Evolutionary conservation across 192 early-diverging fungal genomes (phyloP).

Genomic region (Coemansia sp.): DNA sequence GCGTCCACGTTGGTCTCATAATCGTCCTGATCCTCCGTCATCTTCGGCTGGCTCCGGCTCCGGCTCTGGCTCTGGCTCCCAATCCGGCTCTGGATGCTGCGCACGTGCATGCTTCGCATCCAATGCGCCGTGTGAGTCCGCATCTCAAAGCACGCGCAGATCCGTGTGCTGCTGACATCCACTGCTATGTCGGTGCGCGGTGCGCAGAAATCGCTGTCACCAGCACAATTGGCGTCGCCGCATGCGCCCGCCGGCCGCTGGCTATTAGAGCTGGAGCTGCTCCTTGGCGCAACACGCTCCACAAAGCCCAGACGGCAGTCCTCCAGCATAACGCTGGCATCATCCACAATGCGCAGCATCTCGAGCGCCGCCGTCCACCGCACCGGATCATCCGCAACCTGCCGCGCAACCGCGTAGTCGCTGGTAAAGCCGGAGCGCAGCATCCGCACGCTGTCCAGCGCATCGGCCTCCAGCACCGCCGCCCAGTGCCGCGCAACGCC

Average conservation of each 20-base stretch:
- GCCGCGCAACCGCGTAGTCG: conserved; percentile 18
- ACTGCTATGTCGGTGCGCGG: background rate
- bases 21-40: background rate
- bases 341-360: conserved; percentile 35
- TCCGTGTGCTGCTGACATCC: conserved; percentile 6
- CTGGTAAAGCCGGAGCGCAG: conserved; percentile 28
- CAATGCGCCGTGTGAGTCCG: conserved; percentile 26
- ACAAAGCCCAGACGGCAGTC: conserved; percentile 8
- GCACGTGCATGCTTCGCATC: conserved; percentile 23
- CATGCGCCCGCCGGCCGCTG: background rate
- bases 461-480: conserved; percentile 19
- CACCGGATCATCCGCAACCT: conserved; percentile 20
- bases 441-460: conserved; percentile 10
- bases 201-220: background rate
- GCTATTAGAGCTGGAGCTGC: background rate
- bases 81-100: background rate
- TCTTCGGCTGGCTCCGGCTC: background rate
- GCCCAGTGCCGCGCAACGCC: conserved; percentile 27
- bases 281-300: background rate
- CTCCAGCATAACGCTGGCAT: conserved; percentile 18
- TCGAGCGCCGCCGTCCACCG: conserved; percentile 38
- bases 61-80: background rate
- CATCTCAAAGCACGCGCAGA: conserved; percentile 34
- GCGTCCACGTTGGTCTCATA: background rate
- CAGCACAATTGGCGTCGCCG: conserved; percentile 1